These are phyloP conservation scores for Phytopythium kandeliae DNA, from an alignment of 352 stramenopile species.

Conservation along the genomic window DNA sequence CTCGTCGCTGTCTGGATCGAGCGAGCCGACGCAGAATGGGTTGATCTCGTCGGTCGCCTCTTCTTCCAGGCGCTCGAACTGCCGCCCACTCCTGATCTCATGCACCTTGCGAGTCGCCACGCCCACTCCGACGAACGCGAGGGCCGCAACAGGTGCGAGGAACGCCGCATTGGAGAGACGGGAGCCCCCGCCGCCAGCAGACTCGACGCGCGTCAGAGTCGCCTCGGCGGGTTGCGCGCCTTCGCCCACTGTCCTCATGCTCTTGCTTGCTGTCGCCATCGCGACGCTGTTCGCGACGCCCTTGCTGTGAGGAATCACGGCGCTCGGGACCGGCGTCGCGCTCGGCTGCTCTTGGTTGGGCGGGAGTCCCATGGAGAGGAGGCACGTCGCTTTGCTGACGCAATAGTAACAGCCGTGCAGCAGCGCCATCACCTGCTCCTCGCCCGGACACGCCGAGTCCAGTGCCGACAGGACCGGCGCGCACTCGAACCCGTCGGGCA, in stretches of 20 bases:
- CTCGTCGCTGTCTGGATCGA: constrained; percentile 20
- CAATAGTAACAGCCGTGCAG: constrained; percentile 45
- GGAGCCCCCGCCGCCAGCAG: background rate
- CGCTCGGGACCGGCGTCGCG: background rate
- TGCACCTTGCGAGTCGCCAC: constrained; percentile 23
- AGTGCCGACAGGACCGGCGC: background rate
- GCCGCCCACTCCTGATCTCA: background rate
- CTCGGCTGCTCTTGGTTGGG: background rate
- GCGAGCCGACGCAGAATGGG: constrained; percentile 42
- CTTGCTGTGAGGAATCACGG: background rate
- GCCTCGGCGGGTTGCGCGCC: background rate
- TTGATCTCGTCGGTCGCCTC: constrained; percentile 62
- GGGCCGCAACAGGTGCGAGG: constrained; percentile 20
- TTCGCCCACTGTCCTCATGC: background rate
- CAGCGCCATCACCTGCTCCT: constrained; percentile 25
- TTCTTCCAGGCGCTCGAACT: constrained; percentile 39
- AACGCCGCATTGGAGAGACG: constrained; percentile 46
- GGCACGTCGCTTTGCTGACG: constrained; percentile 26
- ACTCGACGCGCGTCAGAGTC: background rate
- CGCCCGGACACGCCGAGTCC: background rate
- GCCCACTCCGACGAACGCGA: constrained; percentile 36
- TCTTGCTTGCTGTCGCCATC: background rate
- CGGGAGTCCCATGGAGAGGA: background rate
- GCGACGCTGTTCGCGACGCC: background rate
- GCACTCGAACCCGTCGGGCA: background rate